Evolutionary conservation across 306 rosid species (phyloP).

Genomic region (Pyrus betulifolia): DNA sequence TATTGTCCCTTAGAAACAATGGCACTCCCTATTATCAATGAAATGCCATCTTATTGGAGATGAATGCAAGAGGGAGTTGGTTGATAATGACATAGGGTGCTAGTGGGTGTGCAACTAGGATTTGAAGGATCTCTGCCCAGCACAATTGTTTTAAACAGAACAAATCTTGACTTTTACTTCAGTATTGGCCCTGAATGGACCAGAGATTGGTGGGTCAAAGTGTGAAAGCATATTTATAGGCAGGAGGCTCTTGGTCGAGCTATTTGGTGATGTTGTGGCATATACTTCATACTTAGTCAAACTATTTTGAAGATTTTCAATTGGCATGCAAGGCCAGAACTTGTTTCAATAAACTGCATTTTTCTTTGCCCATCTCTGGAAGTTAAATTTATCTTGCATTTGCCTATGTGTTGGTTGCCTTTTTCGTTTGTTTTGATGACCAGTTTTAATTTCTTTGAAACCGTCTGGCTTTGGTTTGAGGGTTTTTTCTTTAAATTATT

Average conservation of each 20-base stretch:
- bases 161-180: neutral
- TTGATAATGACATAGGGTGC: conserved; percentile 23
- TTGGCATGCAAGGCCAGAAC: neutral
- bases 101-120: conserved; percentile 7
- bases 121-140: neutral
- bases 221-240: neutral
- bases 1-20: conserved; percentile 35
- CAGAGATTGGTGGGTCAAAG: neutral
- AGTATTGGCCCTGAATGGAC: neutral
- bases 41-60: conserved; percentile 30
- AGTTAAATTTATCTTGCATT: neutral
- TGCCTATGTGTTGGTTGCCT: neutral
- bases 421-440: neutral
- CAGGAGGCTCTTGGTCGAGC: neutral
- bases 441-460: neutral
- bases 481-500: neutral
- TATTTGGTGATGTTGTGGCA: conserved; percentile 1
- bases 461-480: neutral
- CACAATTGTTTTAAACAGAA: neutral
- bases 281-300: neutral
- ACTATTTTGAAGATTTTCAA: neutral
- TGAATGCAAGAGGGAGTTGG: conserved; percentile 38
- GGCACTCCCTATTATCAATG: conserved; percentile 26
- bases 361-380: neutral
- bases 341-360: neutral